phyloP scores from a whole-genome alignment of 2,329 filamentous ascomycete genomes.

The Dactylellina drechsleri region DNA sequence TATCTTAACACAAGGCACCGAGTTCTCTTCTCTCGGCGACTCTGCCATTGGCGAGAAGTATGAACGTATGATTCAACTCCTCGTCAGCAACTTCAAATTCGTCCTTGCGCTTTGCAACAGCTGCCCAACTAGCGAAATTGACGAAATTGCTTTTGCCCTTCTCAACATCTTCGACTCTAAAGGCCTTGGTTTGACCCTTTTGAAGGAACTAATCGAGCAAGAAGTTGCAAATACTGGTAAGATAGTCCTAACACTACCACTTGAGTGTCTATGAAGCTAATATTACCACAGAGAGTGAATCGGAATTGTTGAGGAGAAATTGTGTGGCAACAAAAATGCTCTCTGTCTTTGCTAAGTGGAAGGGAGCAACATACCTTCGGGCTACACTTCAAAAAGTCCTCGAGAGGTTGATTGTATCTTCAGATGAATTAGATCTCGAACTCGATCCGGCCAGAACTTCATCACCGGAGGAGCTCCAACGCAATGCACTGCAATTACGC shows the following conservation, averaged over 20 bases:
- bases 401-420: slow-evolving; percentile 73
- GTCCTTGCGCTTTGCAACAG: slow-evolving; percentile 73
- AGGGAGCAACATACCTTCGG: slow-evolving; percentile 72
- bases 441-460: slow-evolving; percentile 72
- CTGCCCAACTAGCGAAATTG: slow-evolving; percentile 74
- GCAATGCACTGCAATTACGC: slow-evolving; percentile 73
- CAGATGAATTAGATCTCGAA: slow-evolving; percentile 74
- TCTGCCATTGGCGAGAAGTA: slow-evolving; percentile 75
- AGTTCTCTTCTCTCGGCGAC: slow-evolving; percentile 76
- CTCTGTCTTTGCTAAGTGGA: slow-evolving; percentile 77
- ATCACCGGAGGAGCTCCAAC: slow-evolving; percentile 72
- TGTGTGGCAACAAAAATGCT: slow-evolving; percentile 79
- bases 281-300: slow-evolving; percentile 69
- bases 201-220: slow-evolving; percentile 74
- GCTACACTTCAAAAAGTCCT: slow-evolving; percentile 74
- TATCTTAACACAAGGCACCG: slow-evolving; percentile 76
- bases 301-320: slow-evolving; percentile 73
- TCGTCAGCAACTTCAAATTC: slow-evolving; percentile 72
- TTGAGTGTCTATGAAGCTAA: not conserved
- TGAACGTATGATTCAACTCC: slow-evolving; percentile 71
- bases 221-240: slow-evolving; percentile 74
- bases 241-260: slow-evolving; percentile 39
- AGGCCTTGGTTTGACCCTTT: slow-evolving; percentile 71
- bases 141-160: slow-evolving; percentile 74
- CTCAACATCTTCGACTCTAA: slow-evolving; percentile 76